phyloP scores from a whole-genome alignment of 2,329 filamentous ascomycete genomes.

The Talaromyces sp. region DNA sequence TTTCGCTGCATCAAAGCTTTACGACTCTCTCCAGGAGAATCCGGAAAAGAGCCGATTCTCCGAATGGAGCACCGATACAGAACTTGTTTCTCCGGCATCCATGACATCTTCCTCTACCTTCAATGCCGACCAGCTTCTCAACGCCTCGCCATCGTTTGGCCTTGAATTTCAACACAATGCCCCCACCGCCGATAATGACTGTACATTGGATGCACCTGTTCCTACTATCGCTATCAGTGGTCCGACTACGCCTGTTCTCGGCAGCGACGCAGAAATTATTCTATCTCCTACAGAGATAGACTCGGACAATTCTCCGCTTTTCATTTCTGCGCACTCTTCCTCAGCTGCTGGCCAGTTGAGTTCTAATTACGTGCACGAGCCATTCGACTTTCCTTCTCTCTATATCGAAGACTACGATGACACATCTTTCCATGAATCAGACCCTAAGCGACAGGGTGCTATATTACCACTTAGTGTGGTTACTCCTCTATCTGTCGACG shows the following conservation, averaged over 20 bases:
- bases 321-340: conserved; percentile 14
- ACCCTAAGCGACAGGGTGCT: conserved; percentile 37
- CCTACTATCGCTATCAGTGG: conserved; percentile 25
- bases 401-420: conserved; percentile 32
- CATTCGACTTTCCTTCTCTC: conserved; percentile 31
- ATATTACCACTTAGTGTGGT: conserved; percentile 34
- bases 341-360: conserved; percentile 24
- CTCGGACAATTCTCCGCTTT: conserved; percentile 12
- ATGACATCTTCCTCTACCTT: conserved; percentile 36
- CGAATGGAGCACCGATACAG: conserved; percentile 40
- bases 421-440: conserved; percentile 27
- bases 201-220: conserved; percentile 21
- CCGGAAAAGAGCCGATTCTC: conserved; percentile 39
- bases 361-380: conserved; percentile 23
- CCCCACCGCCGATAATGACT: background rate
- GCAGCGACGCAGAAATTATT: conserved; percentile 28
- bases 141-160: conserved; percentile 1
- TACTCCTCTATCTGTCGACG: conserved; percentile 23
- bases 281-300: conserved; percentile 24
- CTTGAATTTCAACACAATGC: background rate
- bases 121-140: conserved; percentile 19
- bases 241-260: conserved; percentile 38
- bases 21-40: conserved; percentile 24
- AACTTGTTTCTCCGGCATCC: conserved; percentile 34
- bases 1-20: conserved; percentile 28